These are phyloP conservation scores for Phytophthora palmivora DNA, from an alignment of 352 stramenopile genomes.

Conservation along the genomic window DNA sequence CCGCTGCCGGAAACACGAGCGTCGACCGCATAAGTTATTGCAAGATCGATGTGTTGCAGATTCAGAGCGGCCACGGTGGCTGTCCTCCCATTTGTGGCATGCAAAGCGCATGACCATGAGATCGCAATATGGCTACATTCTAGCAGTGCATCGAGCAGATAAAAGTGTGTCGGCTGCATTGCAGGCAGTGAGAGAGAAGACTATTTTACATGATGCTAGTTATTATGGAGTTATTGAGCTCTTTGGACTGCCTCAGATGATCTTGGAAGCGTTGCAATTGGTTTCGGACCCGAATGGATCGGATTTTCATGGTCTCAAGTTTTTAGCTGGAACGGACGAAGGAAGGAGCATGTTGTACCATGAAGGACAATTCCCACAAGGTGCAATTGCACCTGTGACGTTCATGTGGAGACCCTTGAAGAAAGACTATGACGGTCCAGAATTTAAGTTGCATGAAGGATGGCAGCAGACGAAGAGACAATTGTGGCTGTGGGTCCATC, in stretches of 20 bases:
- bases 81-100: constrained; percentile 79
- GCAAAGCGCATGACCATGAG: constrained; percentile 80
- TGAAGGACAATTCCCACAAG: constrained; percentile 56
- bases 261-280: constrained; percentile 69
- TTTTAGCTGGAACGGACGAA: constrained; percentile 63
- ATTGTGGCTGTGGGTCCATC: constrained; percentile 84
- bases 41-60: constrained; percentile 5
- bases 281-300: constrained; percentile 70
- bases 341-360: constrained; percentile 64
- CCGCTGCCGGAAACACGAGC: constrained; percentile 69
- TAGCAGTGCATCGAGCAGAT: constrained; percentile 56
- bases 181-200: constrained; percentile 56
- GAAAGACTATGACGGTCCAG: constrained; percentile 28
- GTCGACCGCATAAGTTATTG: constrained; percentile 60
- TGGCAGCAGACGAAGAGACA: constrained; percentile 65
- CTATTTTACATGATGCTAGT: constrained; percentile 64
- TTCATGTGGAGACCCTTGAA: constrained; percentile 78
- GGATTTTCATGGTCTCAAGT: constrained; percentile 62
- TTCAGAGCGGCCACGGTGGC: constrained; percentile 43
- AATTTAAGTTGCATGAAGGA: constrained; percentile 46
- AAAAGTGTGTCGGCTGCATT: constrained; percentile 75
- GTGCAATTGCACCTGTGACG: constrained; percentile 71
- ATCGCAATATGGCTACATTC: constrained; percentile 52
- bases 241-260: constrained; percentile 58
- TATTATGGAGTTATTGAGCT: constrained; percentile 80